Evolutionary conservation across 2,329 filamentous ascomycete species (phyloP), one percentile per base, ranked within the genome.

Genomic region (Talaromyces albobiverticillius): DNA sequence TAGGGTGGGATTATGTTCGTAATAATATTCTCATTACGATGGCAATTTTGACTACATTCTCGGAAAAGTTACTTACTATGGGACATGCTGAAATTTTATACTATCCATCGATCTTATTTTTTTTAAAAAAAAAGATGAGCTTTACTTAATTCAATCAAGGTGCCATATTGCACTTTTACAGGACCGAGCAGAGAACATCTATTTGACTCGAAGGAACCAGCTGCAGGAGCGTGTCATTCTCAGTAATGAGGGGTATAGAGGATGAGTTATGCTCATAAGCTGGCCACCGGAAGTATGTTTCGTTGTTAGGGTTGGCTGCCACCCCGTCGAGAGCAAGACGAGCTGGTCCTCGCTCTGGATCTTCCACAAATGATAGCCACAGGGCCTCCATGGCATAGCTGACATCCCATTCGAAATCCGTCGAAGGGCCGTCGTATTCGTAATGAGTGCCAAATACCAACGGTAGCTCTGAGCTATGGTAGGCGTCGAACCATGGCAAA

Each of bases 401-500:
- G 2, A 58, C 51, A 29, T 57, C 54, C 41, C 38, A 53, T 26
- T 58, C 51, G 13, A 58, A 57, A 13, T 42, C 32, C 3, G 46
- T 54, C 1, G 57, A 51, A 22, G 32, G 16, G 16, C 31, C 41
- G 10, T 40, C 26, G n/a, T 51, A 50, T 16, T 53, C 53, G 11
- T 31, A 48, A 52, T 73, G 70, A 1, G 73, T 75, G 2, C 71
- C 73, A 58, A 76, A 72, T 23, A 70, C 56, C 59, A 75, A 55
- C 11, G 71, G 67, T 20, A 72, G 60, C 46, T 76, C 72, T n/a
- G 62, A 60, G 26, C 63, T 64, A 51, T 77, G 74, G 46, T 73
- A 77, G 1, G 72, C 72, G 6, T 73, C 74, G 51, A 75, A 62
- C 72, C 73, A 77, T 3, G 63, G 54, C 38, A 61, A 61, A 0